Evolutionary conservation across 2,329 filamentous ascomycete species (phyloP).

Genomic region (Cladosporium sp.): DNA sequence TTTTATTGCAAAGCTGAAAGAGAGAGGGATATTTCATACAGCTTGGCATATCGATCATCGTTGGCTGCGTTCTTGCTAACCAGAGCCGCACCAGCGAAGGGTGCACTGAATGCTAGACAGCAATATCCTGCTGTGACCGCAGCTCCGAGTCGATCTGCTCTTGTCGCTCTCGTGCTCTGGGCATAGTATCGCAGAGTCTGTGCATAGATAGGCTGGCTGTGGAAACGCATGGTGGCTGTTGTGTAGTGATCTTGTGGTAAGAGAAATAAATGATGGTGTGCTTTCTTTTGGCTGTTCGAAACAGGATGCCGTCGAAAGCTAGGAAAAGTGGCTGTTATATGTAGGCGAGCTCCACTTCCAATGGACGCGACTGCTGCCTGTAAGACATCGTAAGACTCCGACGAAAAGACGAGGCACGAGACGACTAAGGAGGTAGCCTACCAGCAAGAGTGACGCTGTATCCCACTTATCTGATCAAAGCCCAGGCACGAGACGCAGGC

Average conservation of each 20-base stretch:
- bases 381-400: slow-evolving; percentile 12
- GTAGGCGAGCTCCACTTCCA: neutral
- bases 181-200: slow-evolving; percentile 28
- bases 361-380: slow-evolving; percentile 3
- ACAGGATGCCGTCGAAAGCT: neutral
- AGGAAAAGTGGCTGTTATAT: slow-evolving; percentile 5
- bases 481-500: slow-evolving; percentile 5
- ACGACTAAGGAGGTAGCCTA: slow-evolving; percentile 6
- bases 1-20: too few species aligned
- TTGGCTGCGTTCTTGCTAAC: slow-evolving; percentile 29
- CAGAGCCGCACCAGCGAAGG: slow-evolving; percentile 31
- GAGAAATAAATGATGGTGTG: neutral
- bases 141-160: slow-evolving; percentile 25
- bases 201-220: slow-evolving; percentile 17
- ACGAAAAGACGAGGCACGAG: neutral
- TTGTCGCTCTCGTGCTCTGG: slow-evolving; percentile 18
- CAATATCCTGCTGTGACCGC: slow-evolving; percentile 30
- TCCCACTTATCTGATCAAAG: slow-evolving; percentile 10
- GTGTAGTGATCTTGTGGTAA: neutral
- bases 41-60: slow-evolving; percentile 29
- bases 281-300: neutral
- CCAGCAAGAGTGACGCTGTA: slow-evolving; percentile 7
- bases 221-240: slow-evolving; percentile 53
- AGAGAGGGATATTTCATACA: slow-evolving; percentile 20
- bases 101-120: slow-evolving; percentile 30